These are phyloP conservation scores for Candida qinlingensis DNA, from an alignment of 805 yeast genomes.

Conservation along the genomic window DNA sequence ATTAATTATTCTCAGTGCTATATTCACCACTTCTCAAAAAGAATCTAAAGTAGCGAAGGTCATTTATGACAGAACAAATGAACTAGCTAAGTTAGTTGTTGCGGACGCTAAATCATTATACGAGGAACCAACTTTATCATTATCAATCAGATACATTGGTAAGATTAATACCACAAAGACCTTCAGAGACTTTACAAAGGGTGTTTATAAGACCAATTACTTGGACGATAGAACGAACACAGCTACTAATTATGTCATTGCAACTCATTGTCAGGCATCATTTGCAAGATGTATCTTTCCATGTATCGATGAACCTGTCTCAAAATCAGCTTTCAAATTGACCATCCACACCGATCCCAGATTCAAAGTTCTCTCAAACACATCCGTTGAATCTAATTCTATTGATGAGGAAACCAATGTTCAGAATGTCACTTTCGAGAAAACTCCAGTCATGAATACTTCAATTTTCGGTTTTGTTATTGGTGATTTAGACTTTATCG, in stretches of 20 bases:
- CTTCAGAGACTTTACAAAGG: constrained; percentile 51
- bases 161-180: constrained; percentile 27
- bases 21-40: constrained; percentile 6
- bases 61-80: constrained; percentile 24
- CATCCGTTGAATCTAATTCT: constrained; percentile 29
- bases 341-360: constrained; percentile 37
- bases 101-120: constrained; percentile 6
- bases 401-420: constrained; percentile 17
- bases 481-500: constrained; percentile 60
- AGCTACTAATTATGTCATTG: constrained; percentile 47
- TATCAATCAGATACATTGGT: constrained; percentile 16
- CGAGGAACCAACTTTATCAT: constrained; percentile 5
- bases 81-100: constrained; percentile 21
- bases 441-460: constrained; percentile 54
- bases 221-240: constrained; percentile 43
- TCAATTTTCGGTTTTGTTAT: constrained; percentile 63
- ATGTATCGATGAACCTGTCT: constrained; percentile 58
- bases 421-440: constrained; percentile 39
- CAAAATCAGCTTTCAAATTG: constrained; percentile 47
- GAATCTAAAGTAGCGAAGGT: constrained; percentile 34
- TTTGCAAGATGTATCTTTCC: constrained; percentile 63
- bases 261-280: constrained; percentile 71
- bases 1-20: constrained; percentile 24
- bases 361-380: constrained; percentile 50
- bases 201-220: constrained; percentile 65